Evolutionary conservation across 495 filamentous ascomycete species (phyloP).

Genomic region (Talaromyces stipitatus): DNA sequence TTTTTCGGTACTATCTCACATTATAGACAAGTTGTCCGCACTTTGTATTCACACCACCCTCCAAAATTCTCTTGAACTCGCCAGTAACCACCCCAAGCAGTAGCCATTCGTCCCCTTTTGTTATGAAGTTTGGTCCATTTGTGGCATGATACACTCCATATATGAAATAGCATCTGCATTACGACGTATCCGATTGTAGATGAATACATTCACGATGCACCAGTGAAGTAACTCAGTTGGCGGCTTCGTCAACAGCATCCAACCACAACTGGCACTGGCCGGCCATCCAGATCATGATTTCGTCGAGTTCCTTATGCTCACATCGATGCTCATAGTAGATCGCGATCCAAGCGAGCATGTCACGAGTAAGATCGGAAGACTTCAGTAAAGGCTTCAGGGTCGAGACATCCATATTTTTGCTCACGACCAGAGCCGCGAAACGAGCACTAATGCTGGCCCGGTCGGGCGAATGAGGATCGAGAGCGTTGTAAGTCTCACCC

Average conservation of each 20-base stretch:
- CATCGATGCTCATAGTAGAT: not conserved
- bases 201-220: not conserved
- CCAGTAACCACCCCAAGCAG: too few species aligned
- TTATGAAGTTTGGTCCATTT: too few species aligned
- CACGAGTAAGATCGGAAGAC: not conserved
- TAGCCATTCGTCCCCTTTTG: too few species aligned
- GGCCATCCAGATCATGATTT: not conserved
- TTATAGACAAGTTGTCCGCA: too few species aligned
- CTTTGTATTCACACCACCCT: too few species aligned
- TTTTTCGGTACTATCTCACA: not conserved
- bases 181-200: too few species aligned
- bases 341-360: not conserved
- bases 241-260: not conserved
- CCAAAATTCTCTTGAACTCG: too few species aligned
- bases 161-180: too few species aligned
- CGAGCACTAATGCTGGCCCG: not conserved
- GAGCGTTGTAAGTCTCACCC: not conserved
- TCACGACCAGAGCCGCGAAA: not conserved
- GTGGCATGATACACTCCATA: too few species aligned
- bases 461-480: not conserved
- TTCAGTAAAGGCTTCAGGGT: not conserved
- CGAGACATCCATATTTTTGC: not conserved
- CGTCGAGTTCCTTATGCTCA: not conserved
- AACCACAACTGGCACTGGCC: not conserved
- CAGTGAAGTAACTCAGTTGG: not conserved